Percentiles rank a stretch among this genome's conserved stretches.
Conservation (phyloP, 2,329 filamentous ascomycete genomes). For the Ophiostoma sp. region DNA sequence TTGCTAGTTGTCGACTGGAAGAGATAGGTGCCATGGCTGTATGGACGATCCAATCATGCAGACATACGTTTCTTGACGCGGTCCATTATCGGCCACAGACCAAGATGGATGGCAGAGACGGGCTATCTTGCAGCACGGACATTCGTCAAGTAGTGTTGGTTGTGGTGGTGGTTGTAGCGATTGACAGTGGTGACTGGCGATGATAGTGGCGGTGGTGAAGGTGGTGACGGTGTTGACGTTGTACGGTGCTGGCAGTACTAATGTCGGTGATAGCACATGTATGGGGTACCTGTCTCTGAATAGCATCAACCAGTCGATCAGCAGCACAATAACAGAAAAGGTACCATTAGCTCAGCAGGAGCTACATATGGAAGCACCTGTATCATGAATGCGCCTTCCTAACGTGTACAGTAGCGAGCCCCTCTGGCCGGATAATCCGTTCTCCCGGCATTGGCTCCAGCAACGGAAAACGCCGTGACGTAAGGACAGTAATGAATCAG, state of each 20-base stretch:
- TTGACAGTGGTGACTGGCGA: background rate
- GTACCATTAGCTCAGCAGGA: background rate
- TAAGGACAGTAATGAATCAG: background rate
- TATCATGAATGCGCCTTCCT: constrained; percentile 1
- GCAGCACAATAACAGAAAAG: background rate
- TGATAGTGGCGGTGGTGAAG: background rate
- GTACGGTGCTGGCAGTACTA: no score
- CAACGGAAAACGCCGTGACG: background rate
- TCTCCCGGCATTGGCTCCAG: background rate
- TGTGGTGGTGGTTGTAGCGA: background rate
- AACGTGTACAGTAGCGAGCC: background rate
- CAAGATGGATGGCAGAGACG: constrained; percentile 20
- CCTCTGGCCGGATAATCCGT: background rate
- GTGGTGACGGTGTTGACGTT: background rate
- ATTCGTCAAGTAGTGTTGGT: constrained; percentile 11
- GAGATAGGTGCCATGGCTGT: background rate
- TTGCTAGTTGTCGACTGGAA: no score
- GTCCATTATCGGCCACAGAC: constrained; percentile 51
- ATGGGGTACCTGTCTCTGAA: background rate
- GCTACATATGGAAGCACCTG: background rate
- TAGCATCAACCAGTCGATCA: background rate
- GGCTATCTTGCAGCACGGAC: constrained; percentile 14
- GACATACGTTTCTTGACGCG: constrained; percentile 58
- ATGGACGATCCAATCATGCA: background rate
- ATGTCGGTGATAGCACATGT: background rate